phyloP scores from a whole-genome alignment of 2,329 filamentous ascomycete genomes.

The Fonsecaea pedrosoi region DNA sequence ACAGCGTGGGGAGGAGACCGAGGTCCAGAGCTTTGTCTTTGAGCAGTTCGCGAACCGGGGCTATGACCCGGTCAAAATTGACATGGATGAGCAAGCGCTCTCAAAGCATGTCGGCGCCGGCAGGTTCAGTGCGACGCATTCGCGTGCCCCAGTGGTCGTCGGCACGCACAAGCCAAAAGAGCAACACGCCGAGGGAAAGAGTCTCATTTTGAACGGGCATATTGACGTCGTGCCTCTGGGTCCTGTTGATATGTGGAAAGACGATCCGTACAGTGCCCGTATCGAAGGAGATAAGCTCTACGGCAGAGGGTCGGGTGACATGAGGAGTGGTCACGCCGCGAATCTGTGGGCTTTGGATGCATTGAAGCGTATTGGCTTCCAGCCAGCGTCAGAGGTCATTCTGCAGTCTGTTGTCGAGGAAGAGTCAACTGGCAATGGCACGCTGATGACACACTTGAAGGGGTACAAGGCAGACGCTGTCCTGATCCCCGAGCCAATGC shows the following conservation, averaged over 20 bases:
- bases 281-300: conserved; percentile 34
- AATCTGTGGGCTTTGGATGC: conserved; percentile 33
- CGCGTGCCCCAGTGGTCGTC: conserved; percentile 32
- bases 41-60: conserved; percentile 29
- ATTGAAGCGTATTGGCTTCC: conserved; percentile 24
- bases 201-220: conserved; percentile 36
- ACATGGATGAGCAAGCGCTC: conserved; percentile 32
- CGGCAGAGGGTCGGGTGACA: conserved; percentile 33
- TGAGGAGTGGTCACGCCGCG: conserved; percentile 28
- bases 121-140: conserved; percentile 32
- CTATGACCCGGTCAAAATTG: conserved; percentile 32
- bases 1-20: conserved; percentile 32
- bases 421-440: conserved; percentile 37
- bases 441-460: conserved; percentile 36
- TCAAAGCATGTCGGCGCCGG: conserved; percentile 30
- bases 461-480: conserved; percentile 37
- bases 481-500: conserved; percentile 33
- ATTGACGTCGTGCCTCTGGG: conserved; percentile 35
- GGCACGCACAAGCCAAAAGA: conserved; percentile 34
- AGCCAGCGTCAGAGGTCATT: conserved; percentile 35
- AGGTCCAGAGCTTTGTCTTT: conserved; percentile 33
- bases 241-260: conserved; percentile 33
- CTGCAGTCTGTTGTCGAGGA: conserved; percentile 35
- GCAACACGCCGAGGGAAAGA: conserved; percentile 26
- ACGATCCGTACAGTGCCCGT: conserved; percentile 33